Evolutionary conservation across 768 basidiomycete species (phyloP).

Genomic region (Rhodotorula paludigena): DNA sequence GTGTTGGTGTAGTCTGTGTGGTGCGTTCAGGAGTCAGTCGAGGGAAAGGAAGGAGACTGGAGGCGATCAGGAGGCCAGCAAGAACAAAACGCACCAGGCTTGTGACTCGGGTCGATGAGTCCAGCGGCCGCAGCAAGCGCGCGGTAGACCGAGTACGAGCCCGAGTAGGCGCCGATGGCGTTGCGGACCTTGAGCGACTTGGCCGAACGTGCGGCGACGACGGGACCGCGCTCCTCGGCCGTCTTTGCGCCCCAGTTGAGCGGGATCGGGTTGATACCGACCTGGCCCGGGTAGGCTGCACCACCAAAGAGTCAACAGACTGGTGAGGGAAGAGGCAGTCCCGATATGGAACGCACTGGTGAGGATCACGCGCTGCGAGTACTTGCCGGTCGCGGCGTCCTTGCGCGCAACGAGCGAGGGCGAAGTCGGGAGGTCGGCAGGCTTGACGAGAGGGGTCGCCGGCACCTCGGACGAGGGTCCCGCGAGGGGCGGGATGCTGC

Average conservation of each 20-base stretch:
- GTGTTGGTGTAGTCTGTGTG: slow-evolving; percentile 73
- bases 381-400: slow-evolving; percentile 57
- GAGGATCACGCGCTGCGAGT: slow-evolving; percentile 74
- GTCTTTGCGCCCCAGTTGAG: slow-evolving; percentile 74
- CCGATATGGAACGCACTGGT: slow-evolving; percentile 78
- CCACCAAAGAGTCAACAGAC: no score
- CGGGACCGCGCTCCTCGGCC: slow-evolving; percentile 67
- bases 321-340: no score
- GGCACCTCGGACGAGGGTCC: background rate
- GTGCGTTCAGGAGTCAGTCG: slow-evolving; percentile 29
- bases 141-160: slow-evolving; percentile 90
- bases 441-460: slow-evolving; percentile 28
- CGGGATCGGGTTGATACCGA: slow-evolving; percentile 73
- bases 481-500: slow-evolving; percentile 4
- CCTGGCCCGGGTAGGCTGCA: slow-evolving; percentile 93
- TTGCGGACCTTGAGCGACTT: slow-evolving; percentile 83
- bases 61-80: background rate
- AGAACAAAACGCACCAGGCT: slow-evolving; percentile 43
- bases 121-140: slow-evolving; percentile 82
- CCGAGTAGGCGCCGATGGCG: slow-evolving; percentile 87
- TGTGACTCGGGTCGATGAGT: slow-evolving; percentile 45
- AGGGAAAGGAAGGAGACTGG: no score
- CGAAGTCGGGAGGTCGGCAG: slow-evolving; percentile 20
- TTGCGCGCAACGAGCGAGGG: slow-evolving; percentile 44
- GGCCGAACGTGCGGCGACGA: slow-evolving; percentile 66